Evolutionary conservation across 805 yeast species (phyloP).

Genomic region (Sugiyamaella marilandica): DNA sequence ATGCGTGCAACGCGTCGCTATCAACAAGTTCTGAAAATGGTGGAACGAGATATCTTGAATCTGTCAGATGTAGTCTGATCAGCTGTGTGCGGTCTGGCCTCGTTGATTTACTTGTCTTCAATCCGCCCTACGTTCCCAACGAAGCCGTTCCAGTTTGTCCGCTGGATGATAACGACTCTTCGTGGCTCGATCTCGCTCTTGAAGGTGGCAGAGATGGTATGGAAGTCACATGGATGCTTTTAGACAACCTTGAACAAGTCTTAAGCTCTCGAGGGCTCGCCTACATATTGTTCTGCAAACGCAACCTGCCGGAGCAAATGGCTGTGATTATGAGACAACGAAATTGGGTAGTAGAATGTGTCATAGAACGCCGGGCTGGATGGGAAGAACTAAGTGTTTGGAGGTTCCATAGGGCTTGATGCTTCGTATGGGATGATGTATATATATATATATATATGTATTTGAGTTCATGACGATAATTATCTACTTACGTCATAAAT

Average conservation of each 20-base stretch:
- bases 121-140: constrained; percentile 97
- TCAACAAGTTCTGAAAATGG: constrained; percentile 39
- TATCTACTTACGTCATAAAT: constrained; percentile 17
- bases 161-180: constrained; percentile 49
- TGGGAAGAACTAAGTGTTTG: constrained; percentile 88
- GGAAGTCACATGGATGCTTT: constrained; percentile 68
- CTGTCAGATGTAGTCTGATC: constrained; percentile 56
- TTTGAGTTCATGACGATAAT: background rate
- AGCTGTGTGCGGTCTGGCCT: constrained; percentile 40
- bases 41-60: constrained; percentile 36
- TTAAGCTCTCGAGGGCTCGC: constrained; percentile 68
- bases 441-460: no score
- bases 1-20: constrained; percentile 56
- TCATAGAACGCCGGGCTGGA: constrained; percentile 77
- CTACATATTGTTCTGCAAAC: constrained; percentile 84
- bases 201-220: constrained; percentile 89
- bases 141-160: constrained; percentile 54
- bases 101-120: constrained; percentile 76
- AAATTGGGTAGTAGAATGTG: constrained; percentile 52
- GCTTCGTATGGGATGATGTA: no score
- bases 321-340: constrained; percentile 41
- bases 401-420: constrained; percentile 40
- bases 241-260: constrained; percentile 48
- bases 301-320: constrained; percentile 73
- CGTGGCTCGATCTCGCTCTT: constrained; percentile 86